Conservation (phyloP, 2,329 filamentous ascomycete genomes). For the Aspergillus alliaceus region DNA sequence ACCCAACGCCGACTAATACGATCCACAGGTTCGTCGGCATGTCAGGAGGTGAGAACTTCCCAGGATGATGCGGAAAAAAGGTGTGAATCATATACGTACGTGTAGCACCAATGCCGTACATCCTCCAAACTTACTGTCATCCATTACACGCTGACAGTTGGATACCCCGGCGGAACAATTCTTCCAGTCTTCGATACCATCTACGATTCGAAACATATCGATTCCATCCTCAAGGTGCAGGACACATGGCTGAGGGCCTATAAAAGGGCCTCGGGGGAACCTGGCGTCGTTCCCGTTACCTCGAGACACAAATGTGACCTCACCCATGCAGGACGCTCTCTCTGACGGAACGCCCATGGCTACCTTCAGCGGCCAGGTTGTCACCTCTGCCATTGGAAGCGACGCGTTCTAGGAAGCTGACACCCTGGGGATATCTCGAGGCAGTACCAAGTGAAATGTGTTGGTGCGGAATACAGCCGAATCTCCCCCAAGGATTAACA, state of each 20-base stretch:
- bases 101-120: constrained; percentile 73
- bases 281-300: constrained; percentile 89
- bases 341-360: no score
- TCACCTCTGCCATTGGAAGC: no score
- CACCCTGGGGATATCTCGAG: no score
- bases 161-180: constrained; percentile 88
- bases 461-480: no score
- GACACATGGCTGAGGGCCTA: constrained; percentile 98
- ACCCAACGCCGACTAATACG: neutral
- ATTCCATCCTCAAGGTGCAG: constrained; percentile 94
- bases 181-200: constrained; percentile 96
- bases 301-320: no score
- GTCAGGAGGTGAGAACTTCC: constrained; percentile 87
- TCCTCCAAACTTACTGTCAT: constrained; percentile 71
- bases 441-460: no score
- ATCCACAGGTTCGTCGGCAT: constrained; percentile 72
- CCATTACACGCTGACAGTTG: constrained; percentile 54
- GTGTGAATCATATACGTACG: constrained; percentile 74
- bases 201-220: constrained; percentile 89
- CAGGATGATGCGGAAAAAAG: constrained; percentile 88
- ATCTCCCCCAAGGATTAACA: no score
- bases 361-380: no score
- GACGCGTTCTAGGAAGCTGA: no score
- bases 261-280: constrained; percentile 83
- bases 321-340: no score